A percentile compares a stretch with the other conserved stretches of the same genome.
Evolutionary conservation across 129 eudicot genomes (phyloP).

Genomic region (Saposhnikovia divaricata): DNA sequence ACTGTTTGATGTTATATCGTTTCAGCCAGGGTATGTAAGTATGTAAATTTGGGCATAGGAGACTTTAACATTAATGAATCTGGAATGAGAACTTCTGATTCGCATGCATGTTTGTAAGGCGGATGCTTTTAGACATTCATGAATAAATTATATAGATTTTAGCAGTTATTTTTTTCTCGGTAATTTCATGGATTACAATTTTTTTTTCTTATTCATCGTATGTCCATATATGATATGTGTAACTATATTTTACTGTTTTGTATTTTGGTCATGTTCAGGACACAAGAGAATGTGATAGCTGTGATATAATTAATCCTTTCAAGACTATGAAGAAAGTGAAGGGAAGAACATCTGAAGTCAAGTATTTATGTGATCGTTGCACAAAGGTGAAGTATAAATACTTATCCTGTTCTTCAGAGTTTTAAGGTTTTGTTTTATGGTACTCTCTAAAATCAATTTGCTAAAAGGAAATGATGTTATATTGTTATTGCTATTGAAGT

Average conservation of each 20-base stretch:
- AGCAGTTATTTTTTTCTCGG: too few relatives aligned
- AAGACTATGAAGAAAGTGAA: conserved; percentile 42
- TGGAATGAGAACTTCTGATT: too few relatives aligned
- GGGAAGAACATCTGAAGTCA: conserved; percentile 26
- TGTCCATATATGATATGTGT: too few relatives aligned
- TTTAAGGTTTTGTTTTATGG: neutral
- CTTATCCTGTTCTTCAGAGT: neutral
- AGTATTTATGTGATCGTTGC: conserved; percentile 51
- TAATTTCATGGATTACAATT: too few relatives aligned
- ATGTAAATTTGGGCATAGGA: too few relatives aligned
- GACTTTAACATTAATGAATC: too few relatives aligned
- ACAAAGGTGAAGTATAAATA: conserved; percentile 39
- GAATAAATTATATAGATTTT: too few relatives aligned
- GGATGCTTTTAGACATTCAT: too few relatives aligned
- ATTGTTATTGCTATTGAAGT: conserved; percentile 26
- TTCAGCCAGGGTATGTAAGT: too few relatives aligned
- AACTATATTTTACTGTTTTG: conserved; percentile 11
- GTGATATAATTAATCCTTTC: conserved; percentile 38
- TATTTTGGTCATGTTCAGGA: conserved; percentile 41
- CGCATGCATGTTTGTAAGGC: too few relatives aligned
- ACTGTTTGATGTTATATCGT: too few relatives aligned
- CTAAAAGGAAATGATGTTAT: neutral
- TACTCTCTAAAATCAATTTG: neutral
- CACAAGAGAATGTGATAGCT: conserved; percentile 44
- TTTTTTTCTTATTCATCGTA: too few relatives aligned